phyloP scores from a whole-genome alignment of 73 alveolate species.

The Halteria grandinella region DNA sequence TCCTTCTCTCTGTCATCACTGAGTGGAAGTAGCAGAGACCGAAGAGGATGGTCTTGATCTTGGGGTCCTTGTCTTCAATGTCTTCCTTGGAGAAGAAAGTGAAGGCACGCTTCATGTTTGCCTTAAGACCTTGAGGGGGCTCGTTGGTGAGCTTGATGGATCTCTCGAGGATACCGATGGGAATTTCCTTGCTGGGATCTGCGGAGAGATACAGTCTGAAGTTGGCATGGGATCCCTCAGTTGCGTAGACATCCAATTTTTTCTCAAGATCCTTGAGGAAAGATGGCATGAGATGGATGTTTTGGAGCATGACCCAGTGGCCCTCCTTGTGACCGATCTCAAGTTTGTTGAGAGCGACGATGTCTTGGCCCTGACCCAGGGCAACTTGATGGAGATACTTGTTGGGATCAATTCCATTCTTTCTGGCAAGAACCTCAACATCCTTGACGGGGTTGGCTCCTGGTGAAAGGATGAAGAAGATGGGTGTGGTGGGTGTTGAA shows the following conservation, averaged over 20 bases:
- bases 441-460: slow-evolving; percentile 99
- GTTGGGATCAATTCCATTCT: slow-evolving; percentile 89
- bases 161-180: slow-evolving; percentile 99
- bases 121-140: slow-evolving; percentile 99
- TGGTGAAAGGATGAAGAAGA: slow-evolving; percentile 99
- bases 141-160: slow-evolving; percentile 99
- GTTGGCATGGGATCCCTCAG: slow-evolving; percentile 97
- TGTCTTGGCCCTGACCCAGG: slow-evolving; percentile 99
- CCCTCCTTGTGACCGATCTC: slow-evolving; percentile 99
- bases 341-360: slow-evolving; percentile 96
- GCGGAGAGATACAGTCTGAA: slow-evolving; percentile 98
- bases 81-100: slow-evolving; percentile 98
- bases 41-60: slow-evolving; percentile 98
- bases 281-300: slow-evolving; percentile 99
- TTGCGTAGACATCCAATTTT: slow-evolving; percentile 97
- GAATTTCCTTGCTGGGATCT: slow-evolving; percentile 91
- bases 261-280: slow-evolving; percentile 98
- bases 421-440: slow-evolving; percentile 94
- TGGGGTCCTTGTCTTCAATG: slow-evolving; percentile 98
- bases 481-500: slow-evolving; percentile 98
- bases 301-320: slow-evolving; percentile 99
- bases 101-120: slow-evolving; percentile 99
- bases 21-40: slow-evolving; percentile 99
- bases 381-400: slow-evolving; percentile 97
- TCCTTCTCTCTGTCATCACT: slow-evolving; percentile 99